Evolutionary conservation across 2,329 filamentous ascomycete species (phyloP).

Genomic region (Trichoderma oligosporum): DNA sequence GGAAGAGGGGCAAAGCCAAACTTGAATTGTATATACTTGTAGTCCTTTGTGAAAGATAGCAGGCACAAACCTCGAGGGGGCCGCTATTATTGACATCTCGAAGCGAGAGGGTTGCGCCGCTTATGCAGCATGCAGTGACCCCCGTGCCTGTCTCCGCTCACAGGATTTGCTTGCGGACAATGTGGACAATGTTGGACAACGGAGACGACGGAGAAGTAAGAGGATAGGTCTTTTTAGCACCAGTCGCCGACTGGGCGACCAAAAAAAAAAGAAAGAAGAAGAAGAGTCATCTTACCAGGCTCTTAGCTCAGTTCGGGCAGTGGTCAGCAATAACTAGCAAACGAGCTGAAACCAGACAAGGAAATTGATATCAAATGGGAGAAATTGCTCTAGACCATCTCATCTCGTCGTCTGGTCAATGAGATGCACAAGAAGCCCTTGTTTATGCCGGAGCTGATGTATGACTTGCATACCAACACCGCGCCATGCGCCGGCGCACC

Average conservation of each 20-base stretch:
- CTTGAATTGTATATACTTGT: too few species aligned
- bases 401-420: conserved; percentile 20
- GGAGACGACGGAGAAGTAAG: not conserved
- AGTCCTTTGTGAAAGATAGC: not conserved
- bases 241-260: not conserved
- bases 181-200: not conserved
- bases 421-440: conserved; percentile 16
- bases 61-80: not conserved
- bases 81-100: conserved; percentile 10
- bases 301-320: conserved; percentile 7
- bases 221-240: not conserved
- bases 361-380: conserved; percentile 3
- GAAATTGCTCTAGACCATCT: conserved; percentile 13
- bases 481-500: conserved; percentile 15
- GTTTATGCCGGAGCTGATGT: conserved; percentile 16
- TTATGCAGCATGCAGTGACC: conserved; percentile 30
- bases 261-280: too few species aligned
- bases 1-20: not conserved
- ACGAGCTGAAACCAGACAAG: conserved; percentile 16
- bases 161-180: conserved; percentile 2
- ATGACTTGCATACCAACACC: conserved; percentile 19
- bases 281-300: conserved; percentile 3
- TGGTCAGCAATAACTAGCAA: conserved; percentile 10
- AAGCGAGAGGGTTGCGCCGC: conserved; percentile 25
- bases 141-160: conserved; percentile 18